phyloP scores from a whole-genome alignment of 1,284 basidiomycete species.

The Apiotrichum domesticum region DNA sequence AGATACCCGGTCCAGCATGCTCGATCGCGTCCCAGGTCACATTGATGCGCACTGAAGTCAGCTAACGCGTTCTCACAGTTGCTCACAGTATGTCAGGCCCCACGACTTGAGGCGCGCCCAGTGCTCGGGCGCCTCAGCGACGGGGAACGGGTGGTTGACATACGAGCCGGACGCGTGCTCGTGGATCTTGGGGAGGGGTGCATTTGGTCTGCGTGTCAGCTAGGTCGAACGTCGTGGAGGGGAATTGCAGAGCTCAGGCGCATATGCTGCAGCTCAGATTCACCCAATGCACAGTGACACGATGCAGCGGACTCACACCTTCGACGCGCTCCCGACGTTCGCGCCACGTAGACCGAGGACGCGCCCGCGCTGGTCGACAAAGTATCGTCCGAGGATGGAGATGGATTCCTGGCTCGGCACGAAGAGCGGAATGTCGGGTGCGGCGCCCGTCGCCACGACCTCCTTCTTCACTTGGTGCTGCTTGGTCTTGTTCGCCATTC shows the following conservation, averaged over 20 bases:
- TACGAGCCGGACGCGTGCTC: constrained; percentile 61
- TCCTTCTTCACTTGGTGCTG: no score
- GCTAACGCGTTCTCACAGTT: not conserved
- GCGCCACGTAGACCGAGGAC: constrained; percentile 72
- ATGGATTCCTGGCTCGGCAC: constrained; percentile 18
- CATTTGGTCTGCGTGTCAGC: constrained; percentile 39
- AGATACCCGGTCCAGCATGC: constrained; percentile 79
- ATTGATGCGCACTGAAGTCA: constrained; percentile 65
- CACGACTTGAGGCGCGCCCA: constrained; percentile 71
- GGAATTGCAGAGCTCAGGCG: no score
- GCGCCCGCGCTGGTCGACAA: constrained; percentile 68
- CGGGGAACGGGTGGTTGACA: constrained; percentile 72
- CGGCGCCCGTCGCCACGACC: no score
- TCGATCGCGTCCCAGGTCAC: constrained; percentile 97
- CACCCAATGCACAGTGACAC: constrained; percentile 48
- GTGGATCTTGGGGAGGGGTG: constrained; percentile 37
- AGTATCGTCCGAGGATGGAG: constrained; percentile 56
- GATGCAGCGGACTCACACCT: constrained; percentile 59
- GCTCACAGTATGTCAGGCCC: constrained; percentile 75
- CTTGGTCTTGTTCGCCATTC: no score
- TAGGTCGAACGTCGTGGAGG: no score
- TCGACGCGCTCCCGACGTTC: constrained; percentile 72
- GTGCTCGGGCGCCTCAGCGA: constrained; percentile 75
- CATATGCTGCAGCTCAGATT: no score
- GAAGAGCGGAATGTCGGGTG: constrained; percentile 4